phyloP scores from a whole-genome alignment of 2,329 filamentous ascomycete genomes.

The Fusarium armeniacum region DNA sequence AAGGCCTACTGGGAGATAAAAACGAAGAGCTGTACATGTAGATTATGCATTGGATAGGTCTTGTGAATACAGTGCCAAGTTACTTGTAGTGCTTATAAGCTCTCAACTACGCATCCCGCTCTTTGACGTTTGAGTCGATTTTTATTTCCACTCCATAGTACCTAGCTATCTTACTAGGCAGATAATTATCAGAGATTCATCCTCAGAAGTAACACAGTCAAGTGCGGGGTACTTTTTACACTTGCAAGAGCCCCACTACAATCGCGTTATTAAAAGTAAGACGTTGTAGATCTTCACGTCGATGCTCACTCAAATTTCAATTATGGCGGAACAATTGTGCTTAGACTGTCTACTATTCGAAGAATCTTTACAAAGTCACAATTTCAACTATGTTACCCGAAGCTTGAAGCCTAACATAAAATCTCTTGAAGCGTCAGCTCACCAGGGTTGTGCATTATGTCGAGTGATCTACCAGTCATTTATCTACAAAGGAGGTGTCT shows the following conservation, averaged over 20 bases:
- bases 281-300: not conserved
- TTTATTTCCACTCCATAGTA: too few species aligned
- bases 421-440: not conserved
- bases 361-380: not conserved
- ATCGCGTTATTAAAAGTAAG: not conserved
- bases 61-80: too few species aligned
- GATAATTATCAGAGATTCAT: not conserved
- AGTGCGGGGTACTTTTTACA: not conserved
- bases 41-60: too few species aligned
- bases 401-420: not conserved
- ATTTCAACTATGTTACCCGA: not conserved
- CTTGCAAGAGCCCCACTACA: not conserved
- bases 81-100: too few species aligned
- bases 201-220: not conserved
- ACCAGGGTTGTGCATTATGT: not conserved
- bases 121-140: not conserved
- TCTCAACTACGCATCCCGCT: too few species aligned
- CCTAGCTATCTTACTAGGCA: not conserved
- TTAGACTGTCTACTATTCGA: not conserved
- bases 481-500: not conserved
- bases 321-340: not conserved
- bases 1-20: too few species aligned
- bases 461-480: conserved; percentile 1
- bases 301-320: too few species aligned
- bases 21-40: too few species aligned